Evolutionary conservation across 2,329 filamentous ascomycete genomes (phyloP).

Genomic region (Orbilia oligospora): DNA sequence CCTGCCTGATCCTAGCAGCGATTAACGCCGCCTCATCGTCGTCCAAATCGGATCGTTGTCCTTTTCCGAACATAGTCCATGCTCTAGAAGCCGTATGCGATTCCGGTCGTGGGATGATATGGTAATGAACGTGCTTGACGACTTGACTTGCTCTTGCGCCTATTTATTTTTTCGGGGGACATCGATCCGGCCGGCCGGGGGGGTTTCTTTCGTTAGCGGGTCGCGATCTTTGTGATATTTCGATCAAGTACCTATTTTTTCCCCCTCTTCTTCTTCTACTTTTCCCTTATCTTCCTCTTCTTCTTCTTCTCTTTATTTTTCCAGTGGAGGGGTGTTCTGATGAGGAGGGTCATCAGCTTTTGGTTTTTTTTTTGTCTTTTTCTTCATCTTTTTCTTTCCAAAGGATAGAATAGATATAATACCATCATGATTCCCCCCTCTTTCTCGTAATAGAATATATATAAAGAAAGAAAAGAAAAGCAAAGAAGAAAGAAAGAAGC

Average conservation of each 20-base stretch:
- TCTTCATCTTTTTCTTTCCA: no score
- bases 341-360: slow-evolving; percentile 38
- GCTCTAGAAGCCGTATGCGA: slow-evolving; percentile 68
- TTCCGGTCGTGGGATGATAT: slow-evolving; percentile 85
- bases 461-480: background rate
- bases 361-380: slow-evolving; percentile 12
- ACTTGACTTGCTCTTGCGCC: slow-evolving; percentile 89
- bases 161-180: slow-evolving; percentile 63
- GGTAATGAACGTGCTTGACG: slow-evolving; percentile 93
- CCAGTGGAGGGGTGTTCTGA: slow-evolving; percentile 4
- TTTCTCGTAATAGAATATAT: background rate
- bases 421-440: background rate
- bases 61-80: slow-evolving; percentile 87
- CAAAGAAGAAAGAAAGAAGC: background rate
- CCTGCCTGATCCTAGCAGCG: slow-evolving; percentile 72
- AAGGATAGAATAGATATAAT: background rate
- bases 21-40: slow-evolving; percentile 78
- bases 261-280: background rate
- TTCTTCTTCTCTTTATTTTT: background rate
- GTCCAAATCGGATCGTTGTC: slow-evolving; percentile 80
- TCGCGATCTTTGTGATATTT: background rate
- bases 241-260: slow-evolving; percentile 4
- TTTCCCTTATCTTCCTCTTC: background rate
- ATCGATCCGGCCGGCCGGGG: background rate
- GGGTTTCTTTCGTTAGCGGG: slow-evolving; percentile 19